A percentile compares a stretch with the other conserved stretches of the same genome.
Evolutionary conservation across 2,329 filamentous ascomycete genomes (phyloP).

Genomic region (Annulohypoxylon truncatum): DNA sequence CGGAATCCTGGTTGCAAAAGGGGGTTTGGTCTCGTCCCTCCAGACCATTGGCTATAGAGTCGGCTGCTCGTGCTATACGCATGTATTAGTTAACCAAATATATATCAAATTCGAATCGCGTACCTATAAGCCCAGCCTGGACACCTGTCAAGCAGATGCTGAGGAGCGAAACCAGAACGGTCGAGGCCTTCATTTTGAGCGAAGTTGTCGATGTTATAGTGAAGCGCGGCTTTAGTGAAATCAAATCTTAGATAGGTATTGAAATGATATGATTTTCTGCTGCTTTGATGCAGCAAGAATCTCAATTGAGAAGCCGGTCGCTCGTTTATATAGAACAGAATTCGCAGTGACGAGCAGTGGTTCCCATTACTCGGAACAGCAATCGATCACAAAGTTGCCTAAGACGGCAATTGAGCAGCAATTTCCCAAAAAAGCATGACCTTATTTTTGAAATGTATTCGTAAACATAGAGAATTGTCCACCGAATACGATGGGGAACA

Average conservation of each 20-base stretch:
- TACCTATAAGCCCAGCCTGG: conserved; percentile 25
- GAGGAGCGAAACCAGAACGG: conserved; percentile 26
- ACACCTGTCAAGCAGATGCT: conserved; percentile 30
- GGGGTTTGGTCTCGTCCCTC: neutral
- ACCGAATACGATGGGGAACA: neutral
- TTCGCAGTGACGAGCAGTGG: neutral
- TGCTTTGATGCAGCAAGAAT: neutral
- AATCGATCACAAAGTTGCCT: neutral
- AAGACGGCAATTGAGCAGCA: neutral
- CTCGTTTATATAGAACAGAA: conserved; percentile 19
- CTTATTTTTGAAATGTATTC: neutral
- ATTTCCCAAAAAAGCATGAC: neutral
- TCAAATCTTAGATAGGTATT: neutral
- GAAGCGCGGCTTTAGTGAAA: neutral
- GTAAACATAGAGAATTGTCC: neutral
- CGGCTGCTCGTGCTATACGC: neutral
- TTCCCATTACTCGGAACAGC: neutral
- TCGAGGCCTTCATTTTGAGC: conserved; percentile 33
- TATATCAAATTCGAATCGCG: neutral
- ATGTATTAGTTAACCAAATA: neutral
- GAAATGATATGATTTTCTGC: neutral
- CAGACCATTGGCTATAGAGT: neutral
- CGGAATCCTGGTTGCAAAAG: neutral
- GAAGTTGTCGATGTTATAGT: neutral
- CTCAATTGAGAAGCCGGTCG: neutral